phyloP scores from a whole-genome alignment of 2,329 filamentous ascomycete species.

The Claviceps quebecensis region DNA sequence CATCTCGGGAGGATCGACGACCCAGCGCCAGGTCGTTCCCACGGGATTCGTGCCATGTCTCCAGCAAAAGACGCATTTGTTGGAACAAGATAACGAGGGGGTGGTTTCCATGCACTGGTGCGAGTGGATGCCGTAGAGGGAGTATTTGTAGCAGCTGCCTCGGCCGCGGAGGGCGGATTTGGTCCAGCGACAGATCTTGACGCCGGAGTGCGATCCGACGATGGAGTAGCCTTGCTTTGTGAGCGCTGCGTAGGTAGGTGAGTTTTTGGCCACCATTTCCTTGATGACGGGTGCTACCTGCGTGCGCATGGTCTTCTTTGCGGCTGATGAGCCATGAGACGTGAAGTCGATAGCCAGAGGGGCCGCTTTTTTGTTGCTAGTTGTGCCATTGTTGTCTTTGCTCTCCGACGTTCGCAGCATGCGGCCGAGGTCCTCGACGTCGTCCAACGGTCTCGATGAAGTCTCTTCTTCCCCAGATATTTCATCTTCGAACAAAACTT shows the following conservation, averaged over 20 bases:
- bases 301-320: constrained; percentile 32
- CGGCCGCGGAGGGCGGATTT: constrained; percentile 89
- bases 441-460: constrained; percentile 40
- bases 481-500: constrained; percentile 31
- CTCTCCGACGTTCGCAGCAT: constrained; percentile 39
- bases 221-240: constrained; percentile 97
- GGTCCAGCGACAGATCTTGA: constrained; percentile 97
- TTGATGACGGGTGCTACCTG: constrained; percentile 41
- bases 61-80: constrained; percentile 99
- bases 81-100: constrained; percentile 85
- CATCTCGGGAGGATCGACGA: constrained; percentile 76
- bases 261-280: constrained; percentile 87
- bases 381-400: constrained; percentile 19
- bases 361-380: constrained; percentile 14
- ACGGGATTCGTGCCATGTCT: constrained; percentile 95
- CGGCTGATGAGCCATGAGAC: constrained; percentile 39
- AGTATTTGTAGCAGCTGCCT: constrained; percentile 95
- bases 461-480: constrained; percentile 21
- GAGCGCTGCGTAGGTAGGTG: constrained; percentile 74
- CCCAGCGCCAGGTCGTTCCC: constrained; percentile 92
- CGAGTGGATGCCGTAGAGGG: constrained; percentile 91
- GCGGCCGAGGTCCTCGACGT: constrained; percentile 71
- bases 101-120: constrained; percentile 99
- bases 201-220: constrained; percentile 85
- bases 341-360: constrained; percentile 79